Percentiles rank a stretch among this genome's conserved stretches.
Evolutionary conservation across 2,329 filamentous ascomycete genomes (phyloP).

Genomic region (Phaeosphaeriaceae sp.): DNA sequence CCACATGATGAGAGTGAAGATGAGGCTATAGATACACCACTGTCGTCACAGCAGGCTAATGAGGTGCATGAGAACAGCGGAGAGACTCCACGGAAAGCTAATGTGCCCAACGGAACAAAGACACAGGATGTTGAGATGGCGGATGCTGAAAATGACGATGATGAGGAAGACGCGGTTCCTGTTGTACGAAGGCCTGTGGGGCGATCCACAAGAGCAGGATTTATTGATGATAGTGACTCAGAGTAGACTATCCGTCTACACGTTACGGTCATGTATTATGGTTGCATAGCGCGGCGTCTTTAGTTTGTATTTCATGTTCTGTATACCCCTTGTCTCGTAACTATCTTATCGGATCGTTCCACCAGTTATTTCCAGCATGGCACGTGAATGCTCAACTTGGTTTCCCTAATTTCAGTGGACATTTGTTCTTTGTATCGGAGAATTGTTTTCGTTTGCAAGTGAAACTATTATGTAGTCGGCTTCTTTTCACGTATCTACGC

Average conservation of each 20-base stretch:
- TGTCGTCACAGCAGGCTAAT: slow-evolving; percentile 46
- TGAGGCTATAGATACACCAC: slow-evolving; percentile 47
- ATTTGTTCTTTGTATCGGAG: background rate
- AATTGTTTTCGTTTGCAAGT: no score
- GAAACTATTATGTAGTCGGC: no score
- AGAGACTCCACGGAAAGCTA: slow-evolving; percentile 16
- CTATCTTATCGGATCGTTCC: background rate
- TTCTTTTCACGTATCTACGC: background rate
- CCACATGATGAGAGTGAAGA: slow-evolving; percentile 37
- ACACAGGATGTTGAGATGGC: slow-evolving; percentile 31
- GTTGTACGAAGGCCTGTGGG: slow-evolving; percentile 43
- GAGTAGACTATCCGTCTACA: slow-evolving; percentile 28
- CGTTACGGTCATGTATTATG: background rate
- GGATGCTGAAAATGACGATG: slow-evolving; percentile 45
- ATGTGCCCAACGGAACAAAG: slow-evolving; percentile 3
- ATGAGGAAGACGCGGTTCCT: slow-evolving; percentile 49
- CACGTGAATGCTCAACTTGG: no score
- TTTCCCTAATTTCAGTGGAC: background rate
- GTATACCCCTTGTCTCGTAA: slow-evolving; percentile 30
- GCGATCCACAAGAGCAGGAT: slow-evolving; percentile 50
- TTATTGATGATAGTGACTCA: slow-evolving; percentile 55
- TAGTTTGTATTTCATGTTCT: slow-evolving; percentile 17
- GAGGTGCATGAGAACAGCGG: slow-evolving; percentile 16
- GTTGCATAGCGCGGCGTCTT: slow-evolving; percentile 26
- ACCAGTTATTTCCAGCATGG: background rate